Conservation (phyloP, 805 yeast genomes). For the Debaryomyces castellii region DNA sequence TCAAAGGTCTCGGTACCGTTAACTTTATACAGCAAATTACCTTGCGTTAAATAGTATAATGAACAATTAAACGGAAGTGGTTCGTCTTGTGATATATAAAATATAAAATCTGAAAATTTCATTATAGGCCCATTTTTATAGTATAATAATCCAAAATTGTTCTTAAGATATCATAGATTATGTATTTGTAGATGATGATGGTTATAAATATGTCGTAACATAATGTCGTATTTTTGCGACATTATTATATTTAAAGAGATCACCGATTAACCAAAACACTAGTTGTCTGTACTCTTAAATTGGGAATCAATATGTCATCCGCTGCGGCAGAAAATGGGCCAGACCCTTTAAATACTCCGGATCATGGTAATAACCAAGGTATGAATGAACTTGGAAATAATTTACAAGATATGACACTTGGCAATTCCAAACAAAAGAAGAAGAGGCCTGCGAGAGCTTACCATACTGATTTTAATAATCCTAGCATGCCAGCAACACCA, state of each 20-base stretch:
- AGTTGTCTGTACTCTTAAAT: background rate
- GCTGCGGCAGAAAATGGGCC: background rate
- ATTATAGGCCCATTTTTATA: background rate
- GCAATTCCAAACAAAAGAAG: conserved; percentile 15
- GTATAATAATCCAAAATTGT: background rate
- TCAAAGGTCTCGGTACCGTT: conserved; percentile 14
- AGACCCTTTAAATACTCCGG: background rate
- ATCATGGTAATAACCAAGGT: background rate
- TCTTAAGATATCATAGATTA: background rate
- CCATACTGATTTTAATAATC: conserved; percentile 21
- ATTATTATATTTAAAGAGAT: background rate
- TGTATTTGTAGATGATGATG: background rate
- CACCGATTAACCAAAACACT: background rate
- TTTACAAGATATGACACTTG: conserved; percentile 8
- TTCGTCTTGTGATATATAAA: background rate
- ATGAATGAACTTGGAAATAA: conserved; percentile 2
- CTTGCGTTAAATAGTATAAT: conserved; percentile 37
- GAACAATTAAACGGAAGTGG: conserved; percentile 31
- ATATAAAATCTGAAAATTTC: background rate
- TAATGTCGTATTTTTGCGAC: background rate
- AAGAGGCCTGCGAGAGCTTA: conserved; percentile 32
- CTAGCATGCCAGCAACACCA: conserved; percentile 3
- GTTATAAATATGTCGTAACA: background rate
- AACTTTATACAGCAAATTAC: conserved; percentile 20
- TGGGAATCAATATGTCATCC: background rate